These are phyloP conservation scores for Umbellularia californica DNA, from an alignment of 164 flowering plant species.

Conservation along the genomic window DNA sequence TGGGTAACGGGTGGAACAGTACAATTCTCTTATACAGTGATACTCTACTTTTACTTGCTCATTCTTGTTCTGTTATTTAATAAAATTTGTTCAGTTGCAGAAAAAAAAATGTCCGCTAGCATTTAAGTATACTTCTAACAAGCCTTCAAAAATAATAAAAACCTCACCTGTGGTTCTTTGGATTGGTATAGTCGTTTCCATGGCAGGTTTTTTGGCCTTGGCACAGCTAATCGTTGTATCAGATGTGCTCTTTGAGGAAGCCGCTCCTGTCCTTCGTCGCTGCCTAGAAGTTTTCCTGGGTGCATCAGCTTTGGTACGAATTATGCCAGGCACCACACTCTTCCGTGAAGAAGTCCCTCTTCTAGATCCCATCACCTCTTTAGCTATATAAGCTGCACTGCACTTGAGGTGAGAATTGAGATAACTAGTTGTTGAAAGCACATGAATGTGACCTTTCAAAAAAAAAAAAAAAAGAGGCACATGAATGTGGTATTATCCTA, in stretches of 20 bases:
- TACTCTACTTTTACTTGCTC: too few species aligned
- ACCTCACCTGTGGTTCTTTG: constrained; percentile 13
- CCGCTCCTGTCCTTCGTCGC: constrained; percentile 10
- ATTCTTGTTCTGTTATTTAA: too few species aligned
- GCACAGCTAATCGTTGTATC: constrained; percentile 1
- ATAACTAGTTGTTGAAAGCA: too few species aligned
- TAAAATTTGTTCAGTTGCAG: too few species aligned
- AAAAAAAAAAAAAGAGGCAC: too few species aligned
- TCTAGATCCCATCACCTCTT: constrained; percentile 4
- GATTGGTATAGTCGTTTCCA: constrained; percentile 11
- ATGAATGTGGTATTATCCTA: too few species aligned
- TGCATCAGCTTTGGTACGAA: constrained; percentile 6
- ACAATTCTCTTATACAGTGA: too few species aligned
- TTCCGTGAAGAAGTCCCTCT: neutral
- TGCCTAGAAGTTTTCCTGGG: constrained; percentile 25
- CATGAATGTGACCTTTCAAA: too few species aligned
- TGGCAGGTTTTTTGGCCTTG: constrained; percentile 13
- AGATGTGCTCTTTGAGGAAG: constrained; percentile 10
- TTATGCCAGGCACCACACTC: neutral
- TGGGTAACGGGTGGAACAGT: too few species aligned
- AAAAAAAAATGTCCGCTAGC: neutral
- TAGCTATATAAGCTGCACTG: neutral
- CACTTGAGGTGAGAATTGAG: too few species aligned
- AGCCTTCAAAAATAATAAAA: neutral
- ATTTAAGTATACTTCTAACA: neutral